Percentiles rank a stretch among this genome's conserved stretches.
Conservation (phyloP, 805 yeast genomes). For the Candida berthetii region DNA sequence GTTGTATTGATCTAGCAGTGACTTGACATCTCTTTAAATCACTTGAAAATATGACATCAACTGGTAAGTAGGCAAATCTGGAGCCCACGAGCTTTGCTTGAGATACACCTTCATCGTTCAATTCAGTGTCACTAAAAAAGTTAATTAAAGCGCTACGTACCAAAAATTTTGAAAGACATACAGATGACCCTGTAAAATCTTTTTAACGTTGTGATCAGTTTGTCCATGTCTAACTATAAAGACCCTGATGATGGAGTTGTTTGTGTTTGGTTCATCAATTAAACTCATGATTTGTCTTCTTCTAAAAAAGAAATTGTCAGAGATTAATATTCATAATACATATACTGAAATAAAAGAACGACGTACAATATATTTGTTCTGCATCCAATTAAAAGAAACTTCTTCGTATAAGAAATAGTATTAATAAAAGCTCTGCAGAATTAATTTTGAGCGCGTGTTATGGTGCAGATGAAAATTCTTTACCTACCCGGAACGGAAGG, state of each 20-base stretch:
- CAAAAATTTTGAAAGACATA: not conserved
- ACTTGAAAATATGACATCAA: conserved; percentile 31
- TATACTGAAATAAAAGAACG: too few relatives aligned
- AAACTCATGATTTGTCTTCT: too few relatives aligned
- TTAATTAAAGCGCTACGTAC: not conserved
- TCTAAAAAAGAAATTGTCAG: too few relatives aligned
- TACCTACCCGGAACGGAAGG: too few relatives aligned
- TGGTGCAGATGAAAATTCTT: too few relatives aligned
- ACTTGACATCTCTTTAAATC: conserved; percentile 50
- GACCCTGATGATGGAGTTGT: conserved; percentile 30
- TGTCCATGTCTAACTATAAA: conserved; percentile 81
- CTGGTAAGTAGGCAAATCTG: conserved; percentile 22
- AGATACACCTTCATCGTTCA: conserved; percentile 53
- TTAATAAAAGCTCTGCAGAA: too few relatives aligned
- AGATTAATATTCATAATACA: too few relatives aligned
- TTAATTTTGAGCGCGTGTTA: too few relatives aligned
- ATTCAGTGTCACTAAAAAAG: conserved; percentile 37
- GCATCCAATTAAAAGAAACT: too few relatives aligned
- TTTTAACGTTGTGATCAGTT: conserved; percentile 63
- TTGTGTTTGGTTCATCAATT: conserved; percentile 4
- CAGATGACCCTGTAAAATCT: conserved; percentile 74
- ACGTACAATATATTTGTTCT: too few relatives aligned
- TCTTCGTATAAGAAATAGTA: too few relatives aligned
- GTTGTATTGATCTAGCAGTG: conserved; percentile 42
- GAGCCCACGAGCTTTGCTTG: conserved; percentile 57